Base-by-base conservation (phyloP, 768 basidiomycete genomes). In the Lactifluus volemus region DNA sequence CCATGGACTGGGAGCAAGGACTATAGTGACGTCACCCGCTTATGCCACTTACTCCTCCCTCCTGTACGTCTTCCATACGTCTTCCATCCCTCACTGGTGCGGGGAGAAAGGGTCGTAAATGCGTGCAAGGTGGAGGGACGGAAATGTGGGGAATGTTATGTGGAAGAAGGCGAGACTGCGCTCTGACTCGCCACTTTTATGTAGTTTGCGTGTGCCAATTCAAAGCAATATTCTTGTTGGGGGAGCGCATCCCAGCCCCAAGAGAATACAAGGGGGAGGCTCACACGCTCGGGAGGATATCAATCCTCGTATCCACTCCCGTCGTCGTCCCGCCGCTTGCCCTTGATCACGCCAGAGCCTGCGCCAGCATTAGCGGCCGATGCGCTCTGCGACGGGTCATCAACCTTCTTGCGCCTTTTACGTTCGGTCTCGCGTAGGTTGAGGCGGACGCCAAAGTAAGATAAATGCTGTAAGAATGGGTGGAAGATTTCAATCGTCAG, bases 341-440 rank as follows among this genome's bases (percentile, higher is more conserved):
- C 60, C 11, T 53, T 57, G 15, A 8, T 55, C 42, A 15, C 14
- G 19, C 52, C 52, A 1, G 47, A 32, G 14, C 38, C 39, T 1
- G 49, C 36, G n/a, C 55, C 34, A 6, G 49, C 34, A 19, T 49
- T 38, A 25, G 34, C 44, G 5, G 50, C 45, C 15, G 60, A 61
- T 4, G 41, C 44, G 21, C 60, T 61, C 49, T 39, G 53, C 25
- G 34, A 56, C 3, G 64, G 68, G 49, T 67, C 67, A 19, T 70
- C 70, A 48, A 70, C 68, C 61, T 76, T 76, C 65, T 76, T 77
- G 61, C 79, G 72, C 8, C 81, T 75, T 67, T 78, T 81, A 41
- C 83, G 78, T 66, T 82, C 81, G 1, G 75, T 79, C 67, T 84
- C 82, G 34, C 84, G 79, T 34, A 83, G 76, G 64, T 84, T 84